Evolutionary conservation across 768 basidiomycete species (phyloP), one percentile per base, ranked within the genome.

Genomic region (Wakefieldia striispora): DNA sequence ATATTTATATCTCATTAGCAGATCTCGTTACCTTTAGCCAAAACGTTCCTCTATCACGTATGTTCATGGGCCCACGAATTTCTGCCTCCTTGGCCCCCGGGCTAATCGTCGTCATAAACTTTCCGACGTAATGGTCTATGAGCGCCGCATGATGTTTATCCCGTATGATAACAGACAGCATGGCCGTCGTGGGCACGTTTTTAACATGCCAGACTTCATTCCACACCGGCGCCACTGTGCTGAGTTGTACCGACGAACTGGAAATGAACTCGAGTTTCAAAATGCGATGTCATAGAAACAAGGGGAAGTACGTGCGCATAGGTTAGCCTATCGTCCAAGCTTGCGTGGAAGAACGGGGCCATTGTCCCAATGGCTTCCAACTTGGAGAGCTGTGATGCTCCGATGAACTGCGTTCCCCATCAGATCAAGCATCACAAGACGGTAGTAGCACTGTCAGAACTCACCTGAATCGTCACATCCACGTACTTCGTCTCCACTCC

Each of bases 271-370:
- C 43, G 17, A 55, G 49, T 29, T 44, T 40, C n/a, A 35, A 19
- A 3, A 26, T 17, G 3, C 2, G 11, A 39, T 33, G 12, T 34
- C 21, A 13, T 20, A 29, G 52, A 43, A 10, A 34, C 39, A 20
- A 47, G 34, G 26, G 43, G 39, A 39, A 40, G 40, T n/a, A 73
- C 81, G 51, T 57, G 83, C 86, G 83, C 79, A 57, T 82, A 84
- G 8, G 78, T 75, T n/a, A 89, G 67, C 47, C 72, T 72, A 47
- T 77, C 69, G 62, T 90, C 86, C 34, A 89, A 64, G 49, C 75
- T 79, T 10, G 86, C 86, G 16, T 82, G 73, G 59, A 90, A 86
- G 57, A 86, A 89, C 6, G 88, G 86, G 68, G 89, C 84, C 1
- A 81, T 80, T 11, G 71, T 67, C 26, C 74, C 77, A 0, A 84